Percentiles rank a stretch among this genome's conserved stretches.
phyloP scores from a whole-genome alignment of 306 rosid genomes.

The Sophora flavescens region DNA sequence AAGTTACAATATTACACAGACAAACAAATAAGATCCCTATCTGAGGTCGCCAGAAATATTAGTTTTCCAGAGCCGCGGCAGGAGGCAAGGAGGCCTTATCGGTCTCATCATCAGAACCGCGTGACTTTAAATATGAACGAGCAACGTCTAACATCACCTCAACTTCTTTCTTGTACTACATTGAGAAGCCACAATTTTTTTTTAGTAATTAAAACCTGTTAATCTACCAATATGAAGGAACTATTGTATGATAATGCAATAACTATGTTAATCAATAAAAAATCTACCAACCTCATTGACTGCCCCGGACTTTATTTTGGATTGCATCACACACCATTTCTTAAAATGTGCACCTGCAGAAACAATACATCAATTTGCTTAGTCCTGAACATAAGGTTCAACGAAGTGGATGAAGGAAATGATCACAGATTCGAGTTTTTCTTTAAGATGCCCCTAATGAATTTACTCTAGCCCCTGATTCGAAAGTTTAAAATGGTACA shows the following conservation, averaged over 20 bases:
- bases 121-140: conserved; percentile 58
- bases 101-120: conserved; percentile 44
- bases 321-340: conserved; percentile 98
- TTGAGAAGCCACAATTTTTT: conserved; percentile 35
- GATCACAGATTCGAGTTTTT: conserved; percentile 1
- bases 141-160: conserved; percentile 83
- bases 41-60: conserved; percentile 39
- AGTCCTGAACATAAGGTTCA: conserved; percentile 21
- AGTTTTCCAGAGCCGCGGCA: conserved; percentile 49
- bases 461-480: conserved; percentile 27
- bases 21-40: conserved; percentile 43
- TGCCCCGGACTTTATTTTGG: conserved; percentile 92
- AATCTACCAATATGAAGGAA: conserved; percentile 13
- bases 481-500: not conserved
- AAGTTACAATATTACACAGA: conserved; percentile 44
- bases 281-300: conserved; percentile 80
- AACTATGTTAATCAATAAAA: conserved; percentile 13
- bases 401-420: conserved; percentile 24
- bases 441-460: conserved; percentile 16
- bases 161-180: conserved; percentile 95
- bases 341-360: conserved; percentile 92
- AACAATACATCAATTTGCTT: conserved; percentile 32
- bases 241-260: conserved; percentile 20
- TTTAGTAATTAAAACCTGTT: conserved; percentile 33
- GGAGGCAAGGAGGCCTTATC: conserved; percentile 49